These are phyloP conservation scores for Polygonum aviculare DNA, from an alignment of 148 eudicot species.

Conservation along the genomic window DNA sequence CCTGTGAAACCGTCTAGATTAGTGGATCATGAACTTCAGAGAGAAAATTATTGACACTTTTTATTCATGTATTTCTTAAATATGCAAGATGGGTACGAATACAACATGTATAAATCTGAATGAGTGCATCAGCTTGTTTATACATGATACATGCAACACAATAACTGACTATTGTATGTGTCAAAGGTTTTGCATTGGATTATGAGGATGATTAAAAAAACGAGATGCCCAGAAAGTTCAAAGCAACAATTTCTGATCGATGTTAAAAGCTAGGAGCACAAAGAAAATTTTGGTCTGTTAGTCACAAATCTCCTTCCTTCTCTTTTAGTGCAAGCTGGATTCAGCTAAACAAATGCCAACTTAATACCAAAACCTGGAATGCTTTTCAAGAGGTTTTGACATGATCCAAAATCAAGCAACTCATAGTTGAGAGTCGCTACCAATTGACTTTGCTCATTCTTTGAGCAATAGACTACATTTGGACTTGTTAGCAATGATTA, in stretches of 20 bases:
- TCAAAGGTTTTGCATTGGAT: neutral
- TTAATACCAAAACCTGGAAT: neutral
- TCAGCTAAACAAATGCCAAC: neutral
- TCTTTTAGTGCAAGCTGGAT: neutral
- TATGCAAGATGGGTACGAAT: neutral
- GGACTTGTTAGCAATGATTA: neutral
- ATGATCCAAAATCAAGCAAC: neutral
- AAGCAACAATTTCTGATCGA: neutral
- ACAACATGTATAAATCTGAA: neutral
- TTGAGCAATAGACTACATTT: neutral
- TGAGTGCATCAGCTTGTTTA: neutral
- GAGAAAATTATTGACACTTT: neutral
- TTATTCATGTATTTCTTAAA: neutral
- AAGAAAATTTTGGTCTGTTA: neutral
- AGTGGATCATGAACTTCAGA: neutral
- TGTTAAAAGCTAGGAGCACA: neutral
- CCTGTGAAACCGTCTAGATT: conserved; percentile 34
- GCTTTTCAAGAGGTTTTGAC: conserved; percentile 7
- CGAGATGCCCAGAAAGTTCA: neutral
- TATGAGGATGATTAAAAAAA: neutral
- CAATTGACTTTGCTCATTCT: neutral
- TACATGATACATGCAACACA: neutral
- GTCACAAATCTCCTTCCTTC: neutral
- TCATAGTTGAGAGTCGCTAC: neutral
- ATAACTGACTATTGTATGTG: neutral